phyloP scores from a whole-genome alignment of 139 green algal species.

The Haematococcus lacustris region DNA sequence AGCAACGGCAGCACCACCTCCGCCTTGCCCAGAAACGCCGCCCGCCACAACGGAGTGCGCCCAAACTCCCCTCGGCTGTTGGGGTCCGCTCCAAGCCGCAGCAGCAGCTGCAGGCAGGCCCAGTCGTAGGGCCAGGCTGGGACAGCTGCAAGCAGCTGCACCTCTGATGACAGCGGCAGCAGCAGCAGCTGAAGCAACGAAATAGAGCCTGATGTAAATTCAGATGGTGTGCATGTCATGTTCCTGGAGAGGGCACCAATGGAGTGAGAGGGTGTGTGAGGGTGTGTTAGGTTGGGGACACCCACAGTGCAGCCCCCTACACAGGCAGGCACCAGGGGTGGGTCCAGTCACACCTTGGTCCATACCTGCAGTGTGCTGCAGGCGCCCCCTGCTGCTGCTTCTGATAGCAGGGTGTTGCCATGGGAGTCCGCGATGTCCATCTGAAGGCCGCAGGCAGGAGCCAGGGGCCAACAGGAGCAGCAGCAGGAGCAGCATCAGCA shows the following conservation, averaged over 20 bases:
- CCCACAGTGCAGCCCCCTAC: not conserved
- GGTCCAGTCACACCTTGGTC: not conserved
- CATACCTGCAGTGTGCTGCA: not conserved
- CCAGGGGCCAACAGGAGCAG: not conserved
- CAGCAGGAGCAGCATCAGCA: not conserved
- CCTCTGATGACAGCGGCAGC: not conserved
- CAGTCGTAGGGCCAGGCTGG: not conserved
- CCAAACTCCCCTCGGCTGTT: constrained; percentile 48
- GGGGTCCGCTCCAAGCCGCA: constrained; percentile 28
- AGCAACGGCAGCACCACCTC: constrained; percentile 32
- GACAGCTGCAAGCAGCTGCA: not conserved
- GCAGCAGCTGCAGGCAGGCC: constrained; percentile 7
- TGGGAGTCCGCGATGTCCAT: constrained; percentile 22
- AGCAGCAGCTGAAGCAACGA: no score
- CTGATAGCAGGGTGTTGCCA: constrained; percentile 45
- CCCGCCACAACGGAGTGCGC: constrained; percentile 45
- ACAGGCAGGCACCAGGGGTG: constrained; percentile 17
- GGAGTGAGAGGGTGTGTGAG: not conserved
- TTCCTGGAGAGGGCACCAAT: not conserved
- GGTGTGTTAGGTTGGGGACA: not conserved
- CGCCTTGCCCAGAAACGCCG: constrained; percentile 39
- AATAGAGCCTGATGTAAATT: not conserved
- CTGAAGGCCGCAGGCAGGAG: not conserved
- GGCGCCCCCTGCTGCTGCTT: constrained; percentile 40
- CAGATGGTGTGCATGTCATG: not conserved